phyloP scores from a whole-genome alignment of 306 rosid genomes.

The Glycyrrhiza uralensis region DNA sequence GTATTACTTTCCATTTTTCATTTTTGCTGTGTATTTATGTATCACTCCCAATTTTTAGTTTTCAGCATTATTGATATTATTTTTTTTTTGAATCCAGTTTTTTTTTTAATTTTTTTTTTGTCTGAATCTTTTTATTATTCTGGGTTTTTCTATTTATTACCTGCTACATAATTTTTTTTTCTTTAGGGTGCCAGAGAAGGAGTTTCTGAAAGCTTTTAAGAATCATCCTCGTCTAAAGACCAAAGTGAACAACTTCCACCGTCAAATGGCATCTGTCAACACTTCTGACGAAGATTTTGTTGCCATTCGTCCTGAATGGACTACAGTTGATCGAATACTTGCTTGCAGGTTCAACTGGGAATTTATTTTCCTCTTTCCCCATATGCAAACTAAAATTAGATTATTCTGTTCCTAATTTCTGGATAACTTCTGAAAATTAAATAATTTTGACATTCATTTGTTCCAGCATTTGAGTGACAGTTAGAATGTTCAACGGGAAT shows the following conservation, averaged over 20 bases:
- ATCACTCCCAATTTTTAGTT: background rate
- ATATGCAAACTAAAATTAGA: conserved; percentile 2
- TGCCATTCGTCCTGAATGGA: conserved; percentile 98
- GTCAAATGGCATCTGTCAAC: conserved; percentile 66
- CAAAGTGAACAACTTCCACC: conserved; percentile 79
- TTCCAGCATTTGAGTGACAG: conserved; percentile 8
- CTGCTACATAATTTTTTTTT: background rate
- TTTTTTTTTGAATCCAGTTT: background rate
- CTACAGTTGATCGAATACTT: conserved; percentile 88
- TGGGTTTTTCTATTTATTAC: conserved; percentile 34
- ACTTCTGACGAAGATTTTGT: conserved; percentile 88
- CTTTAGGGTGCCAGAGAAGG: conserved; percentile 92
- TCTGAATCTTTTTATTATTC: conserved; percentile 11
- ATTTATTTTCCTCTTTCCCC: conserved; percentile 21
- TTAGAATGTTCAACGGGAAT: conserved; percentile 14
- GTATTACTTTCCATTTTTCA: conserved; percentile 5
- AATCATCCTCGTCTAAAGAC: conserved; percentile 78
- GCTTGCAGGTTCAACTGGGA: conserved; percentile 77
- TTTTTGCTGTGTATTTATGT: background rate
- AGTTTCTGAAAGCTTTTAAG: conserved; percentile 90
- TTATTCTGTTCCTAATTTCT: conserved; percentile 3
- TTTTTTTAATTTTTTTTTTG: background rate
- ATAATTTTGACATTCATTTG: conserved; percentile 7
- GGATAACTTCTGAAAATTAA: background rate
- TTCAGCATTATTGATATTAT: background rate